A percentile compares a stretch with the other conserved stretches of the same genome.
phyloP scores from a whole-genome alignment of 345 rosid genomes.

The Hirschfeldia incana region DNA sequence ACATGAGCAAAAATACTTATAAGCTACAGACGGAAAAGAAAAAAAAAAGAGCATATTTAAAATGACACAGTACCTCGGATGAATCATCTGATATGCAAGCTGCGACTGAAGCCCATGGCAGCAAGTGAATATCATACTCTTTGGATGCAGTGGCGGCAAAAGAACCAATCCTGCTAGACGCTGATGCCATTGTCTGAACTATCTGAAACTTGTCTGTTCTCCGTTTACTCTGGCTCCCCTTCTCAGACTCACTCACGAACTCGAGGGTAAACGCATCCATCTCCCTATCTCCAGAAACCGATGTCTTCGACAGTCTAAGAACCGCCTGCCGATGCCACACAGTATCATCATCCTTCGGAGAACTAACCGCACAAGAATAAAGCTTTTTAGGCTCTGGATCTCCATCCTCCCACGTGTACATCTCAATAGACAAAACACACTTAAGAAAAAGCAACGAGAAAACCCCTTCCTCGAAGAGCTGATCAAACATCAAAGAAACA shows the following conservation, averaged over 20 bases:
- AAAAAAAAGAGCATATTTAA: background rate
- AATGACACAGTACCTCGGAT: slow-evolving; percentile 52
- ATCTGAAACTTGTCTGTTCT: slow-evolving; percentile 65
- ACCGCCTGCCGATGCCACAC: slow-evolving; percentile 73
- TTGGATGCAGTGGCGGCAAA: slow-evolving; percentile 82
- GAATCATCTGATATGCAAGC: slow-evolving; percentile 74
- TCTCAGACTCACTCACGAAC: slow-evolving; percentile 60
- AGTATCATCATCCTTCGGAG: slow-evolving; percentile 54
- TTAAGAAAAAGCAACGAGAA: slow-evolving; percentile 80
- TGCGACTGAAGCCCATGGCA: slow-evolving; percentile 96
- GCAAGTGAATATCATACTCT: slow-evolving; percentile 87
- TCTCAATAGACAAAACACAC: slow-evolving; percentile 68
- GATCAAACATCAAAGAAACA: slow-evolving; percentile 65
- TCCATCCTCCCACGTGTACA: slow-evolving; percentile 77
- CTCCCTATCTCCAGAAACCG: slow-evolving; percentile 44
- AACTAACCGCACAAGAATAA: slow-evolving; percentile 58
- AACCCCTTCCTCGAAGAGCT: slow-evolving; percentile 79
- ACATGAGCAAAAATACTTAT: background rate
- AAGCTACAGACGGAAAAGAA: slow-evolving; percentile 4
- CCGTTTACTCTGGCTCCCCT: slow-evolving; percentile 50
- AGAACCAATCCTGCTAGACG: slow-evolving; percentile 68
- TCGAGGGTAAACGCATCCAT: slow-evolving; percentile 74
- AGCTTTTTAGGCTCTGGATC: slow-evolving; percentile 69
- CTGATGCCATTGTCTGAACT: slow-evolving; percentile 83
- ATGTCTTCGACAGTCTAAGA: slow-evolving; percentile 63